Base-by-base conservation (phyloP, 139 green algal species). In the Chlorella sp. region DNA sequence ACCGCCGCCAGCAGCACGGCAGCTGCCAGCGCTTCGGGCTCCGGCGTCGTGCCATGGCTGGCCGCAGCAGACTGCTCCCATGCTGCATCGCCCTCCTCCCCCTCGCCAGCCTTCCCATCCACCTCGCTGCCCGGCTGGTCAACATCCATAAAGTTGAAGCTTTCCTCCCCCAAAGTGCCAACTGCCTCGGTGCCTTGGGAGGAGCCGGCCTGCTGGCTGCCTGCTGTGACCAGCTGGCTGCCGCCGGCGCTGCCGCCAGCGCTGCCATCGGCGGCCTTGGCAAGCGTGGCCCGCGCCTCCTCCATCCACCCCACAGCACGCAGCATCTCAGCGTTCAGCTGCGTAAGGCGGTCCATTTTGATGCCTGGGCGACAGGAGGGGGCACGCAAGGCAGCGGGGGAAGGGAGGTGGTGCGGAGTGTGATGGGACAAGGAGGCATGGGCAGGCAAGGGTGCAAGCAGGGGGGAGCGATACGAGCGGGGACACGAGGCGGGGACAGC, bases 271-370 rank as follows among this genome's bases (percentile, higher is more conserved):
- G 84, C 84, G 5, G 84, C 84, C 66, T 88, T 88, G 28, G 42
- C 28, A 28, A 88, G 66, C 5, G 73, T 66, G 28, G 68, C 68
- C 3, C 84, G 39, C 0, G 84, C 84, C 28, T 81, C 37, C 84
- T 88, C 60, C 22, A 93, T 61, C 92, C 92, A 94, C 18, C n/a
- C 57, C 9, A 53, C n/a, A 2, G 92, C 85, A 1, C 78, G 57
- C n/a, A 39, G 32, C 66, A 94, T 77, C 87, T 86, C 61, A 2
- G 79, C 34, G 2, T 87, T 90, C 9, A 89, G 80, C 34, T 88
- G 53, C 1, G 60, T 39, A 36, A 94, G 85, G 19, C 84, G 77
- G 28, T 93, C 91, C 89, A 94, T 92, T 37, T 89, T 91, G 30
- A 93, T 57, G 30, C 83, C 87, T 32, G 81, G 12, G 30, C 48